Evolutionary conservation across 2,329 filamentous ascomycete species (phyloP).

Genomic region (Monosporascus sp.): DNA sequence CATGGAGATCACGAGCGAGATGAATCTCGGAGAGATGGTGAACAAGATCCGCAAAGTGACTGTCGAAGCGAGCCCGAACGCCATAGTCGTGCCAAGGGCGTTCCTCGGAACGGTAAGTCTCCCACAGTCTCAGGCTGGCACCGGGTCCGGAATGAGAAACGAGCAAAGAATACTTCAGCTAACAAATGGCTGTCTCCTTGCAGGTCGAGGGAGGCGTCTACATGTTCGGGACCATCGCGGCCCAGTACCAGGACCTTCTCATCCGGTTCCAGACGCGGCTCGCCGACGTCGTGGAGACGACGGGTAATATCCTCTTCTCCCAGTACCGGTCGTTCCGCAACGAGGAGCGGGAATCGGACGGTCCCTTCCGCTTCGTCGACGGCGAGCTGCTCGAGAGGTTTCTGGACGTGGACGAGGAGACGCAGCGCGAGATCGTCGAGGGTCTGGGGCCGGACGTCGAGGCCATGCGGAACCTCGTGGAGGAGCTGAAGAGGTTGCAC

Average conservation of each 20-base stretch:
- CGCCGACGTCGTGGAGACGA: conserved; percentile 58
- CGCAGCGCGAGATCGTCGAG: conserved; percentile 48
- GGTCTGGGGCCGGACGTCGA: conserved; percentile 57
- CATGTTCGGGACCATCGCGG: conserved; percentile 75
- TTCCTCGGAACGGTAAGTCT: conserved; percentile 79
- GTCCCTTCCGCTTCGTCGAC: conserved; percentile 84
- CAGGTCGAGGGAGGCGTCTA: conserved; percentile 89
- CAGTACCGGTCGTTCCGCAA: conserved; percentile 80
- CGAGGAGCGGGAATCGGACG: conserved; percentile 62
- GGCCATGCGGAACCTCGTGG: conserved; percentile 56
- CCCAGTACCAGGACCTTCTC: conserved; percentile 69
- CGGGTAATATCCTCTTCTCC: conserved; percentile 71
- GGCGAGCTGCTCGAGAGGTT: conserved; percentile 88
- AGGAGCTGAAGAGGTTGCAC: conserved; percentile 59
- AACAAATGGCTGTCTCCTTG: conserved; percentile 8
- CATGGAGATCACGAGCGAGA: conserved; percentile 71
- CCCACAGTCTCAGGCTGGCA: neutral
- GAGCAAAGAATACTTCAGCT: conserved; percentile 5
- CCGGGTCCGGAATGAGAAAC: neutral
- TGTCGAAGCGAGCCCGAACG: conserved; percentile 57
- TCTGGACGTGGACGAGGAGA: conserved; percentile 60
- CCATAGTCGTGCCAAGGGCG: conserved; percentile 71
- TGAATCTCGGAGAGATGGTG: conserved; percentile 87
- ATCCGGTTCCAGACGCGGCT: conserved; percentile 75
- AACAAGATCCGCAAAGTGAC: conserved; percentile 77